phyloP scores from a whole-genome alignment of 306 rosid species.

The Castanospermum australe region DNA sequence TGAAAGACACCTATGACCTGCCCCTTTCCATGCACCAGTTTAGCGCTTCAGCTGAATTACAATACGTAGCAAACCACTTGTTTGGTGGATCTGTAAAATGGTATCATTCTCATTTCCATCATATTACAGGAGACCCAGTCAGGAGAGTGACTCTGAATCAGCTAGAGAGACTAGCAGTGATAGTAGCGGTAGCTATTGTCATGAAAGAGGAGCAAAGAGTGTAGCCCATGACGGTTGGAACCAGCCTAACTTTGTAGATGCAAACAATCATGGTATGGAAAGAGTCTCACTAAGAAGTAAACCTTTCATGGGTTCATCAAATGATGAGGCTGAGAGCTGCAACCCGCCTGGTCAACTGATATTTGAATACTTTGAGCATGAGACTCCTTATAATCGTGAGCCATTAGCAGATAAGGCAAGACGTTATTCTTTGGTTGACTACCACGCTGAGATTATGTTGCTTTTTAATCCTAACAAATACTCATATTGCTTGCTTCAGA shows the following conservation, averaged over 20 bases:
- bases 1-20: not conserved
- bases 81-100: not conserved
- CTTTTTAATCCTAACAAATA: constrained; percentile 24
- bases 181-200: constrained; percentile 62
- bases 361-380: constrained; percentile 73
- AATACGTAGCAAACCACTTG: not conserved
- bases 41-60: constrained; percentile 9
- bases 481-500: constrained; percentile 50
- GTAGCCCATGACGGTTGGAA: constrained; percentile 40
- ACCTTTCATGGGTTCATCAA: constrained; percentile 58
- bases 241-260: constrained; percentile 40
- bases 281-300: constrained; percentile 44
- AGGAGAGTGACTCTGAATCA: constrained; percentile 82
- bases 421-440: constrained; percentile 22
- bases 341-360: constrained; percentile 64
- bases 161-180: constrained; percentile 85
- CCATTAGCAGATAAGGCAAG: constrained; percentile 90
- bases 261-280: constrained; percentile 45
- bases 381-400: constrained; percentile 77
- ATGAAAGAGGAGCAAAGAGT: constrained; percentile 50
- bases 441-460: not conserved
- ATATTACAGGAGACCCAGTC: constrained; percentile 61
- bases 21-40: not conserved
- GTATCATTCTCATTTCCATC: constrained; percentile 6
- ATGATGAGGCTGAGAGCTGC: constrained; percentile 70